Conservation (phyloP, 768 basidiomycete genomes). For the Udeniomyces megalosporus region DNA sequence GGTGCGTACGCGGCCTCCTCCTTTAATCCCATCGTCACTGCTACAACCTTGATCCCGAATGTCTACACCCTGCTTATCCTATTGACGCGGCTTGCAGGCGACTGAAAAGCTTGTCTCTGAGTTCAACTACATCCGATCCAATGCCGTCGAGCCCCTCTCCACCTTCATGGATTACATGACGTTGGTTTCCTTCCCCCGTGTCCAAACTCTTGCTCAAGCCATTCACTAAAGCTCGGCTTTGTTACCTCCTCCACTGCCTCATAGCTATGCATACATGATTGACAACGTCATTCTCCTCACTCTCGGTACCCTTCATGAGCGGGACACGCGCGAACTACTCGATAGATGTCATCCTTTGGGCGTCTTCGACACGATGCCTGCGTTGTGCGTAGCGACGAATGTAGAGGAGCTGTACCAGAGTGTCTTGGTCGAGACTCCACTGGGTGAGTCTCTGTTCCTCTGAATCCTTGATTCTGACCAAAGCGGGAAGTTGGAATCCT, state of each 20-base stretch:
- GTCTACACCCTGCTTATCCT: too few species aligned
- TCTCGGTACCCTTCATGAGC: constrained; percentile 88
- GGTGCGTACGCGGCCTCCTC: constrained; percentile 16
- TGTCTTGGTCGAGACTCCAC: constrained; percentile 89
- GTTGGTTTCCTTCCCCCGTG: constrained; percentile 37
- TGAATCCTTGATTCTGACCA: not conserved
- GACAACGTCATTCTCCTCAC: constrained; percentile 97
- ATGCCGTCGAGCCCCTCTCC: constrained; percentile 75
- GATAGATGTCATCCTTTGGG: constrained; percentile 95
- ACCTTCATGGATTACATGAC: constrained; percentile 97
- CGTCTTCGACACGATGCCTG: constrained; percentile 95
- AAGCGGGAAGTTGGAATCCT: too few species aligned
- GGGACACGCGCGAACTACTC: constrained; percentile 90
- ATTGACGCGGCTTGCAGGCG: constrained; percentile 34
- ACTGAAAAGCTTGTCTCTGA: constrained; percentile 90
- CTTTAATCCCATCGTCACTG: not conserved
- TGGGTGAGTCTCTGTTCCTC: constrained; percentile 45
- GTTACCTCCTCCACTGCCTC: not conserved
- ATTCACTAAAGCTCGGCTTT: not conserved
- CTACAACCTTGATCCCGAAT: not conserved
- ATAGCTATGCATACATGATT: constrained; percentile 96
- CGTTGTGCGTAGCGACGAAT: constrained; percentile 95
- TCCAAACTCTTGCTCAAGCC: not conserved
- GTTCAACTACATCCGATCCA: constrained; percentile 82
- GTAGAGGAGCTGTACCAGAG: constrained; percentile 95